These are phyloP conservation scores for Phascolomyces articulosus DNA, from an alignment of 371 early-diverging fungal genomes.

Conservation along the genomic window DNA sequence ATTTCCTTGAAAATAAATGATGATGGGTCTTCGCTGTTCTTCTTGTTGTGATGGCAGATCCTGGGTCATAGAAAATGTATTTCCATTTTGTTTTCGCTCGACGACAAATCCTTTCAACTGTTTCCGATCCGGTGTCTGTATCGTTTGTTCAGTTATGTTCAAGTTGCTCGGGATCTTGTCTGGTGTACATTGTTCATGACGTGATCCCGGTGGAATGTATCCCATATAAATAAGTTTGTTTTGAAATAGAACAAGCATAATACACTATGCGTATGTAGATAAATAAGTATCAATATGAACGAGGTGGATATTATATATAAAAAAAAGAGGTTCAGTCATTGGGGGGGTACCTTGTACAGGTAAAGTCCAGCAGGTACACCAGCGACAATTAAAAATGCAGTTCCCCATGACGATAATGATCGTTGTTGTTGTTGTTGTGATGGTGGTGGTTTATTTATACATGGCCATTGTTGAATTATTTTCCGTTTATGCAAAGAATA, in stretches of 20 bases:
- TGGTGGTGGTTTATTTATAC: not conserved
- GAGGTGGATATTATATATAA: too few species aligned
- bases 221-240: slow-evolving; percentile 50
- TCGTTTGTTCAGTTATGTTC: slow-evolving; percentile 16
- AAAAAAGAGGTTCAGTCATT: not conserved
- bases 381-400: slow-evolving; percentile 18
- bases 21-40: not conserved
- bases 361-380: slow-evolving; percentile 34
- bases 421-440: not conserved
- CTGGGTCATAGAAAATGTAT: too few species aligned
- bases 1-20: slow-evolving; percentile 30
- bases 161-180: slow-evolving; percentile 6
- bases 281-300: too few species aligned
- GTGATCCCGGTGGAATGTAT: slow-evolving; percentile 41
- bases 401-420: slow-evolving; percentile 19
- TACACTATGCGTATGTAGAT: slow-evolving; percentile 19
- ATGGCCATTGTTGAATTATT: not conserved
- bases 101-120: slow-evolving; percentile 28
- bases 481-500: too few species aligned
- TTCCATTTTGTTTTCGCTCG: slow-evolving; percentile 2
- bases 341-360: slow-evolving; percentile 24
- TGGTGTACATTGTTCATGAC: slow-evolving; percentile 19
- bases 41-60: slow-evolving; percentile 18
- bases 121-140: slow-evolving; percentile 23
- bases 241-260: slow-evolving; percentile 44